A percentile compares a stretch with the other conserved stretches of the same genome.
Evolutionary conservation across 169 alveolate genomes (phyloP).

Genomic region (Theileria luwenshuni): DNA sequence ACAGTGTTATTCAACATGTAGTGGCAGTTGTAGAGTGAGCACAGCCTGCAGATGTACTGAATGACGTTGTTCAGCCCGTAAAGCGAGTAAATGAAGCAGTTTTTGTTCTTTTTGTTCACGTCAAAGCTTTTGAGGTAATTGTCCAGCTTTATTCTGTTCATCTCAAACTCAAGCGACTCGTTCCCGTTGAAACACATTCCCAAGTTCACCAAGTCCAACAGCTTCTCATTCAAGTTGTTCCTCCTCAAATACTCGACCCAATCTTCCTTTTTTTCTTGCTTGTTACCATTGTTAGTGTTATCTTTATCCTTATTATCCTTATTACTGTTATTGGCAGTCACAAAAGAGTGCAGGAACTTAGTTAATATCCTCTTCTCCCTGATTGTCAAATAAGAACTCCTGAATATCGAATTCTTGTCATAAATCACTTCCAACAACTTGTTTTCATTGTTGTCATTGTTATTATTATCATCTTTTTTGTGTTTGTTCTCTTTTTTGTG

Average conservation of each 20-base stretch:
- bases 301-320: background rate
- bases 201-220: constrained; percentile 24
- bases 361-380: constrained; percentile 46
- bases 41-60: constrained; percentile 54
- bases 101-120: constrained; percentile 19
- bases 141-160: constrained; percentile 21
- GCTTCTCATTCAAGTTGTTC: constrained; percentile 38
- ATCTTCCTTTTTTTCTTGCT: constrained; percentile 23
- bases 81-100: constrained; percentile 41
- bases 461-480: background rate
- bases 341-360: constrained; percentile 4
- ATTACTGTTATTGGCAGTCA: background rate
- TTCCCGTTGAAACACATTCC: constrained; percentile 44
- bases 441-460: background rate
- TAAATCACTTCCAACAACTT: constrained; percentile 7
- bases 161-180: constrained; percentile 3
- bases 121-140: constrained; percentile 44
- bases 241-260: constrained; percentile 42
- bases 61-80: constrained; percentile 57
- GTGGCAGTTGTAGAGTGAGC: constrained; percentile 39
- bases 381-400: constrained; percentile 29
- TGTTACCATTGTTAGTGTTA: background rate
- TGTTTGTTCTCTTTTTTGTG: background rate
- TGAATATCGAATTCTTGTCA: constrained; percentile 36
- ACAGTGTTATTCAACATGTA: constrained; percentile 47